Evolutionary conservation across 257 asterid genomes (phyloP), one percentile per base, ranked within the genome.

Genomic region (Capsicum baccatum): DNA sequence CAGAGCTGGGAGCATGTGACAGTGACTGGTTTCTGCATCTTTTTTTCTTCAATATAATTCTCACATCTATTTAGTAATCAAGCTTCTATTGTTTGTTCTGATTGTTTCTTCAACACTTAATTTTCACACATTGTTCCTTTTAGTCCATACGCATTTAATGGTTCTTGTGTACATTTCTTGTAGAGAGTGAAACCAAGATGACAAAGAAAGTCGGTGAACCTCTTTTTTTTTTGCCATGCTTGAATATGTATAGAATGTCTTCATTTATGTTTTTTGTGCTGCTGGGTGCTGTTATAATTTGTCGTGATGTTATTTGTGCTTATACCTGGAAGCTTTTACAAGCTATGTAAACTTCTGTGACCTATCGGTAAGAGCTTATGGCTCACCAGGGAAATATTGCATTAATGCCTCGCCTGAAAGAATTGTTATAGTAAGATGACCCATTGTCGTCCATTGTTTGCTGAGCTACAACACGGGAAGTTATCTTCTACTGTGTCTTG

Each of bases 1-100:
- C 59, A 84, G 91, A 62, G 87, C 90, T 42, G 90, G 92, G 76
- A 89, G 92, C 87, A 89, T 88, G 90, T 88, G 92, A 92, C 58
- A 19, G 33, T 76, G 83, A 16, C 47, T 54, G 48, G 71, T 62
- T 52, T 56, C 58, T 47, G 33, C 81, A 78, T 55, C 35, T 62
- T 33, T n/a, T 57, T 58, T 54, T 1, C 42, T 9, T 19, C 42
- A 12, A n/a, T 84, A 50, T 74, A 6, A 21, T 64, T 79, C 57
- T 55, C 35, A 62, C 70, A 54, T 55, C n/a, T 60, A n/a, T 35
- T n/a, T 54, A 59, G 58, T 44, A 58, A 59, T 58, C 16, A 37
- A 67, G 80, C 69, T 26, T 57, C 39, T 16, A 33, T 67, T 82
- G 78, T 64, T 54, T 60, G 57, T 44, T 9, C 71, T 52, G 55